These are phyloP conservation scores for Lactarius tabidus DNA, from an alignment of 768 basidiomycete species.

Conservation along the genomic window DNA sequence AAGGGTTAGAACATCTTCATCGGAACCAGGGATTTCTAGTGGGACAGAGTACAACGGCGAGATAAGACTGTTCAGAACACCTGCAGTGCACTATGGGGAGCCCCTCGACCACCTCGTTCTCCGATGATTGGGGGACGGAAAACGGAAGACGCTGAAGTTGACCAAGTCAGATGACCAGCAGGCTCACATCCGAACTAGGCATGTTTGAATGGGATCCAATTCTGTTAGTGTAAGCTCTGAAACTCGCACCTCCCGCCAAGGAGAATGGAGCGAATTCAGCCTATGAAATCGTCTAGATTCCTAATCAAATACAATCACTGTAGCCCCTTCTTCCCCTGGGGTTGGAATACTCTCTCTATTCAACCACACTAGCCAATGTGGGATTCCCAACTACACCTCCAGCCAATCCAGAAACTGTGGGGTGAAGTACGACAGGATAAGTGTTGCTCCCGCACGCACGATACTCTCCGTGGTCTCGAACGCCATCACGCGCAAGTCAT, in stretches of 20 bases:
- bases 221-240: no score
- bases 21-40: neutral
- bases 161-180: conserved; percentile 30
- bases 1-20: neutral
- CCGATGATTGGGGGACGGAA: conserved; percentile 21
- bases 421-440: conserved; percentile 94
- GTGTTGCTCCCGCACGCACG: conserved; percentile 84
- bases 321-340: no score
- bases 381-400: conserved; percentile 30
- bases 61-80: conserved; percentile 1
- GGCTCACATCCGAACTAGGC: conserved; percentile 20
- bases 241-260: no score
- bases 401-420: conserved; percentile 94
- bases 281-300: no score
- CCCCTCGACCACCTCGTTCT: neutral
- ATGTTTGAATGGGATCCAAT: neutral
- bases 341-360: no score
- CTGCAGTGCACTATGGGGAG: conserved; percentile 5
- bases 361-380: no score
- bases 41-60: neutral
- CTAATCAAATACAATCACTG: no score
- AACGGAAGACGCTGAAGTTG: conserved; percentile 30
- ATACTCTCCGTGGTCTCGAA: conserved; percentile 91
- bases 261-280: no score
- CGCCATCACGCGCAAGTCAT: conserved; percentile 87